Base-by-base conservation (phyloP, 768 basidiomycete genomes). In the Auriscalpium vulgare region DNA sequence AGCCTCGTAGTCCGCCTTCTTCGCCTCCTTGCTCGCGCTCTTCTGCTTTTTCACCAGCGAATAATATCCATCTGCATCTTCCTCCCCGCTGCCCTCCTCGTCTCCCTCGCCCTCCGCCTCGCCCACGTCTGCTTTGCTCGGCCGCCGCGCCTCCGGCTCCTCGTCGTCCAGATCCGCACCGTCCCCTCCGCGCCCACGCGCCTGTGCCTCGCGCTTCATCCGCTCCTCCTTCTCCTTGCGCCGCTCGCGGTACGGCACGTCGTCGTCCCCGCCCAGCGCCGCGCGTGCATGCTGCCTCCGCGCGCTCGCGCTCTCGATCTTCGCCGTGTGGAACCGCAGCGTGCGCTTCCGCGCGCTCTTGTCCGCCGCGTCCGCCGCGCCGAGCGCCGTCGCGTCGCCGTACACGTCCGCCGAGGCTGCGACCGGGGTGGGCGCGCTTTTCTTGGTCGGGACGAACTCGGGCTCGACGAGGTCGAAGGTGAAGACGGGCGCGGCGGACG, bases 311-410 rank as follows among this genome's bases (percentile, higher is more conserved):
- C 85, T 84, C 66, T 91, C 91, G 64, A 99, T 95, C 67, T 87
- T 89, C 53, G 90, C 81, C 5, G 92, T 93, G 71, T 98, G 91
- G 83, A 98, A 99, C 37, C 88, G 85, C 36, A 98, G 79, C 8
- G 89, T 82, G 61, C 87, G 88, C 62, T 83, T 87, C 55, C 87
- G 83, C 4, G 88, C 84, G 17, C 75, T 80, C 68, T 97, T 97
- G 74, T 97, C 95, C 6, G 78, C 79, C 19, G 85, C 80, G 62
- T 97, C 95, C 10, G 82, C 81, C 37, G 78, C 72, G 56, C 80
- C 77, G 16, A 98, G 78, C 14, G 78, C 68, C 1, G 80, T 81
- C 4, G 82, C 76, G 65, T 98, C 97, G 52, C 94, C 91, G 61
- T 81, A 91, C 2, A 81, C 76, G 63, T 87, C 69, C 21, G 67